Base-by-base conservation (phyloP, 139 green algal genomes). In the Chlorella sp. region DNA sequence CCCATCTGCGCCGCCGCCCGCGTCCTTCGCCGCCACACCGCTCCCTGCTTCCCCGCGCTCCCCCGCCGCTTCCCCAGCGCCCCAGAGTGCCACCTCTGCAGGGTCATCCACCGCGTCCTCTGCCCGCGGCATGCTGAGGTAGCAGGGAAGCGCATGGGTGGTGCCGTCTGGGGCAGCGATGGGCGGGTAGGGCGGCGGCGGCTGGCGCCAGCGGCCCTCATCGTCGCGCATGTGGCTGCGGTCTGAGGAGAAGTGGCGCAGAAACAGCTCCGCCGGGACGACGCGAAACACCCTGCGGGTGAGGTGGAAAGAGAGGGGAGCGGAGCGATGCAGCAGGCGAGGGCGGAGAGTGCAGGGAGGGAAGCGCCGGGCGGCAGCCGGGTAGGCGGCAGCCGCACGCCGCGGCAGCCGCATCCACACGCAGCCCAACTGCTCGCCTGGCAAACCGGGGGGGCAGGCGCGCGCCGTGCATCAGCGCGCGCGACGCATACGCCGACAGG, bases 201-300 rank as follows among this genome's bases (percentile, higher is more conserved):
- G 77, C n/a, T 66, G 23, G 2, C 29, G 45, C 82, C 82, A 90
- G 42, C 25, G n/a, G 33, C 74, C 66, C 6, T 76, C 65, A 6
- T 19, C 35, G 0, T 21, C n/a, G 5, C 69, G 61, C 85, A 90
- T 90, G 76, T 90, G 85, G 17, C 73, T 77, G 31, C 85, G 70
- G 71, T 90, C 82, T 8, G 72, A 83, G 2, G 82, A 74, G 65
- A 90, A 90, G 55, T 83, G 70, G 7, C 61, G 58, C 27, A 83
- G 40, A 33, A 80, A 83, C 5, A 48, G 11, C 3, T 51, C 40
- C 25, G 70, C 80, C 7, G 77, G 64, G 12, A 90, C 71, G 5
- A 87, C 29, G 0, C 82, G 70, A 58, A 77, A 88, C 31, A 53
- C 62, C 71, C 84, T 89, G 83, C 61, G 50, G 15, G 14, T 0